Evolutionary conservation across 192 early-diverging fungal genomes (phyloP), one percentile per base, ranked within the genome.

Genomic region (Coemansia sp.): DNA sequence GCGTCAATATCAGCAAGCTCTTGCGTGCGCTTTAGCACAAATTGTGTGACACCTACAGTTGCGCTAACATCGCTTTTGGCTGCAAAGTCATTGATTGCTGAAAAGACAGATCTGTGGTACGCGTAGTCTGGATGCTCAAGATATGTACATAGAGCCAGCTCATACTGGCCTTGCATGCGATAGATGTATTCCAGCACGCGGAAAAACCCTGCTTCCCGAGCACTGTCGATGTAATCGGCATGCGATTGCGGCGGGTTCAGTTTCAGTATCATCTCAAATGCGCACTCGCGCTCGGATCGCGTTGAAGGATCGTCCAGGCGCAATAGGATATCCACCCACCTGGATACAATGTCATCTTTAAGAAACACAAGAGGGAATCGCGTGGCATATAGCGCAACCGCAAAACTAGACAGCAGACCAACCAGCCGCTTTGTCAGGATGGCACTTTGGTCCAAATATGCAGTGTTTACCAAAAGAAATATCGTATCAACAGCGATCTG

Each of bases 131-230:
- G 67, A n/a, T 77, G 71, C 19, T 82, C 79, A 65, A 82, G 48
- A 22, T 73, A 77, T 3, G 79, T 82, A 49, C 65, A 64, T 68
- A 82, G 42, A 6, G 75, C 79, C 43, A 59, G 19, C 15, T 71
- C 79, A 41, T 73, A 70, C 62, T 73, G 71, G 12, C 48, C 74
- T 7, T 76, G 48, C 26, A 51, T 60, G 46, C 15, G 52, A 18
- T 82, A 82, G 15, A 77, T 77, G 58, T 67, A 52, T 66, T 82
- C 79, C 1, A 82, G 72, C 42, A 77, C 80, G 21, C 80, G 74
- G 60, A 69, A 77, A 51, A 82, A 82, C 26, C 75, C 72, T 6
- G 80, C 80, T 21, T 40, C 18, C 12, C 75, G 71, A 16, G 65
- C 64, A 1, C 58, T 71, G 18, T 73, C 71, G 40, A 82, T 77